A percentile compares a stretch with the other conserved stretches of the same genome.
Evolutionary conservation across 495 filamentous ascomycete genomes (phyloP).

Genomic region (Podospora sp.): DNA sequence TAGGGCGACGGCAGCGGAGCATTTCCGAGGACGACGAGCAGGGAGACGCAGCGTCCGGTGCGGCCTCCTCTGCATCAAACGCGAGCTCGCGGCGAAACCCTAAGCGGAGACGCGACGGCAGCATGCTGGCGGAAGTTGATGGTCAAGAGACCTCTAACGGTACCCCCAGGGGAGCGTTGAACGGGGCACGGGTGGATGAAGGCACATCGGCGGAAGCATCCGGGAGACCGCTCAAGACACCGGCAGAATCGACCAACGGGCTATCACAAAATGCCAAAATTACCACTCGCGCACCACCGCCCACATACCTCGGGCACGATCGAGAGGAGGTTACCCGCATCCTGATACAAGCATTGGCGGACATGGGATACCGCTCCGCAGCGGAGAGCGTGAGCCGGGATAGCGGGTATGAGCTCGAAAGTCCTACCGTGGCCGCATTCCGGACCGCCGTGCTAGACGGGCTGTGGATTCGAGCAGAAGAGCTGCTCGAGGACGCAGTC

Average conservation of each 20-base stretch:
- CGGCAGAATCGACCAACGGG: constrained; percentile 41
- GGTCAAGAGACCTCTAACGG: constrained; percentile 41
- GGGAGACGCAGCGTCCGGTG: constrained; percentile 19
- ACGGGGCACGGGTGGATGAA: constrained; percentile 39
- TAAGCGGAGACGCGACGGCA: constrained; percentile 33
- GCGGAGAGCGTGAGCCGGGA: constrained; percentile 74
- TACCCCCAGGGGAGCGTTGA: constrained; percentile 38
- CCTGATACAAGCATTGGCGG: constrained; percentile 84
- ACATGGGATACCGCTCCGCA: constrained; percentile 80
- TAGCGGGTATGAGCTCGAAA: constrained; percentile 90
- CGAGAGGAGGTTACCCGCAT: constrained; percentile 93
- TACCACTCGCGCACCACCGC: constrained; percentile 24
- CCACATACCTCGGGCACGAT: constrained; percentile 72
- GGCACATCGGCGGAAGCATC: constrained; percentile 31
- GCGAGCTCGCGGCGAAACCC: constrained; percentile 13
- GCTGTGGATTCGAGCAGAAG: constrained; percentile 82
- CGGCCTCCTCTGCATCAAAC: constrained; percentile 17
- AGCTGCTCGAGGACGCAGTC: constrained; percentile 67
- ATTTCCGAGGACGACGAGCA: constrained; percentile 28
- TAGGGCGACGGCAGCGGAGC: constrained; percentile 33
- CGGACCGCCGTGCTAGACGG: constrained; percentile 78
- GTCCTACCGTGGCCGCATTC: constrained; percentile 79
- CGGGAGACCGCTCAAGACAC: constrained; percentile 44
- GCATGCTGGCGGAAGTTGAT: constrained; percentile 39
- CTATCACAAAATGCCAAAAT: constrained; percentile 40